Evolutionary conservation across 2,329 filamentous ascomycete species (phyloP).

Genomic region (Byssochlamys sp.): DNA sequence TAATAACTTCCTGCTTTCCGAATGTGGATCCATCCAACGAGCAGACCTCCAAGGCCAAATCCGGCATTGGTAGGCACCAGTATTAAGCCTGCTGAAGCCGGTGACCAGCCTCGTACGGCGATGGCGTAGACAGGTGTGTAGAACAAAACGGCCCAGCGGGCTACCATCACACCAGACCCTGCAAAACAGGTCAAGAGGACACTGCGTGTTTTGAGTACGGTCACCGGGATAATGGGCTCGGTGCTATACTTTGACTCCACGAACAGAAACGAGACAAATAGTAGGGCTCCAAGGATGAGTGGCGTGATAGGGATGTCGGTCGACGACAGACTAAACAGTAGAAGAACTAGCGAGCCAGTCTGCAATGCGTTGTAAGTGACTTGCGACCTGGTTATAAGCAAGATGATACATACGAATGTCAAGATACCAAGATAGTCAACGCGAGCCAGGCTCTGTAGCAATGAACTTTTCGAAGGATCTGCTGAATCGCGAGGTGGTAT

Average conservation of each 20-base stretch:
- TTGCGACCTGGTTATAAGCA: background rate
- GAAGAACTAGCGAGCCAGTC: slow-evolving; percentile 57
- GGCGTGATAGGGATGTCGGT: slow-evolving; percentile 51
- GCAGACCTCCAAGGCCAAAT: slow-evolving; percentile 63
- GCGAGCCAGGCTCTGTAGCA: slow-evolving; percentile 46
- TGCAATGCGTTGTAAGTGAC: slow-evolving; percentile 18
- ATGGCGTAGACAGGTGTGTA: slow-evolving; percentile 73
- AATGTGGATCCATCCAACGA: slow-evolving; percentile 68
- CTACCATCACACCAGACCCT: slow-evolving; percentile 69
- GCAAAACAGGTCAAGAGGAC: slow-evolving; percentile 64
- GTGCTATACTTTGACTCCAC: slow-evolving; percentile 55
- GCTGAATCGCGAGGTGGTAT: slow-evolving; percentile 46
- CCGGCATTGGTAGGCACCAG: slow-evolving; percentile 73
- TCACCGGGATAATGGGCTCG: slow-evolving; percentile 67
- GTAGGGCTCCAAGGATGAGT: slow-evolving; percentile 49
- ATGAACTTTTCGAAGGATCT: slow-evolving; percentile 31
- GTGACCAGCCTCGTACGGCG: slow-evolving; percentile 60
- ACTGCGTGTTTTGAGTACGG: slow-evolving; percentile 59
- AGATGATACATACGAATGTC: slow-evolving; percentile 46
- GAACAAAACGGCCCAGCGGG: slow-evolving; percentile 71
- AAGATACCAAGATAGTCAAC: slow-evolving; percentile 68
- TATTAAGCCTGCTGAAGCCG: slow-evolving; percentile 62
- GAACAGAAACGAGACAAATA: slow-evolving; percentile 49
- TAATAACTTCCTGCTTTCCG: slow-evolving; percentile 65
- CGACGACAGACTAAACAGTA: slow-evolving; percentile 62